These are phyloP conservation scores for Hypoxylon sp. DNA, from an alignment of 2,329 filamentous ascomycete species.

Conservation along the genomic window DNA sequence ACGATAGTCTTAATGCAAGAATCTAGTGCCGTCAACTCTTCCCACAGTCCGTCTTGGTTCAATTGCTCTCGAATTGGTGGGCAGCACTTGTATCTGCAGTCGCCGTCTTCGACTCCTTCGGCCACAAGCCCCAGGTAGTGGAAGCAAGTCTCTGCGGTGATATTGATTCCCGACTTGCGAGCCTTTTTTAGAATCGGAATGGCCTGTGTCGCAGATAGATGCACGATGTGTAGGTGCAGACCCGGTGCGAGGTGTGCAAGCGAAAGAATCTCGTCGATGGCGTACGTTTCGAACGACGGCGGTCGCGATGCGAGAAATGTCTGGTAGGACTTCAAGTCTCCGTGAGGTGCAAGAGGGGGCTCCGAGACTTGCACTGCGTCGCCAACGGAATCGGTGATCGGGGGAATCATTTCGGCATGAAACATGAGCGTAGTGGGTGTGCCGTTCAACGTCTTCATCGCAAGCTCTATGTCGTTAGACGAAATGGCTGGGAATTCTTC, in stretches of 20 bases:
- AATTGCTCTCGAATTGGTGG: slow-evolving; percentile 83
- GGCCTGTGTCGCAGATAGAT: slow-evolving; percentile 87
- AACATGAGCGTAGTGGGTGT: slow-evolving; percentile 95
- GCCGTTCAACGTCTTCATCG: slow-evolving; percentile 81
- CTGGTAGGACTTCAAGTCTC: slow-evolving; percentile 78
- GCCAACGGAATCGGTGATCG: slow-evolving; percentile 79
- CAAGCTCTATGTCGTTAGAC: slow-evolving; percentile 77
- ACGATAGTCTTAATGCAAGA: slow-evolving; percentile 92
- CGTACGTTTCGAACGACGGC: slow-evolving; percentile 88
- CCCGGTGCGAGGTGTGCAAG: slow-evolving; percentile 81
- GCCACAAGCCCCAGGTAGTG: slow-evolving; percentile 89
- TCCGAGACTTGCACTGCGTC: slow-evolving; percentile 76
- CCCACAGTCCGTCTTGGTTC: slow-evolving; percentile 89
- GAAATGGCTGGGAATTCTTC: slow-evolving; percentile 96
- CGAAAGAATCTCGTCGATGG: slow-evolving; percentile 85
- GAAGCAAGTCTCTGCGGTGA: slow-evolving; percentile 95
- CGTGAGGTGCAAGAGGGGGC: slow-evolving; percentile 74
- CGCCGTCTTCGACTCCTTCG: slow-evolving; percentile 82
- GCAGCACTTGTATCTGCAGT: slow-evolving; percentile 95
- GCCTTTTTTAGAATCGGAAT: slow-evolving; percentile 83
- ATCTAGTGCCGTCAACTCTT: slow-evolving; percentile 73
- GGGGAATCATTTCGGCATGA: slow-evolving; percentile 98
- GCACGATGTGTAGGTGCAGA: slow-evolving; percentile 91
- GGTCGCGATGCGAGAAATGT: slow-evolving; percentile 94
- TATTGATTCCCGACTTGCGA: slow-evolving; percentile 76